Evolutionary conservation across 2,329 filamentous ascomycete species (phyloP).

Genomic region (Diaporthe capsici): DNA sequence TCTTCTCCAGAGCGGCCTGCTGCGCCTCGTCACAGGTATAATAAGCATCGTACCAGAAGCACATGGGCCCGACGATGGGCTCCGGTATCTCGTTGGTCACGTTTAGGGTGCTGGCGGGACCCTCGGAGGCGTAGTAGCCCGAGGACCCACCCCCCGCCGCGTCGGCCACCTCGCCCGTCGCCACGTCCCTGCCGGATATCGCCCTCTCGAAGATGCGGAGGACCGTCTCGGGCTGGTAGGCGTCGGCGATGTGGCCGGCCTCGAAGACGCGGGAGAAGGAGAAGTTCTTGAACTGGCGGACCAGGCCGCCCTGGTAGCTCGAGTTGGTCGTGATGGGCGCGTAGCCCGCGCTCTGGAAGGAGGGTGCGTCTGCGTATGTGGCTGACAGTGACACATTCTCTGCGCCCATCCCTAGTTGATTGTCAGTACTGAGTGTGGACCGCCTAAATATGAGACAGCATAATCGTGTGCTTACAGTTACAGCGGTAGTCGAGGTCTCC

Average conservation of each 20-base stretch:
- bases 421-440: neutral
- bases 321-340: constrained; percentile 56
- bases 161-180: constrained; percentile 62
- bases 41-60: constrained; percentile 57
- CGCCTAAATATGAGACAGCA: neutral
- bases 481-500: constrained; percentile 69
- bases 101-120: constrained; percentile 55
- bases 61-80: constrained; percentile 55
- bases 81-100: constrained; percentile 59
- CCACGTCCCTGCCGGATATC: constrained; percentile 63
- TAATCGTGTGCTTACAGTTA: constrained; percentile 44
- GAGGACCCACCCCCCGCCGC: constrained; percentile 49
- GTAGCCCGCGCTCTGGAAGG: constrained; percentile 65
- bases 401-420: constrained; percentile 62
- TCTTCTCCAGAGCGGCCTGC: constrained; percentile 56
- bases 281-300: constrained; percentile 62
- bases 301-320: constrained; percentile 59
- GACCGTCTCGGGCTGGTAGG: constrained; percentile 65
- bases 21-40: constrained; percentile 59
- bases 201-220: constrained; percentile 65
- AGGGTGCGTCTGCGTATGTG: constrained; percentile 55
- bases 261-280: constrained; percentile 63
- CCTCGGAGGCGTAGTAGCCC: constrained; percentile 51
- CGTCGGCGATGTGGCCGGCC: constrained; percentile 62
- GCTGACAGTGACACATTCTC: constrained; percentile 62